Evolutionary conservation across 192 early-diverging fungal genomes (phyloP), one percentile per base, ranked within the genome.

Genomic region (Gonapodya prolifera): DNA sequence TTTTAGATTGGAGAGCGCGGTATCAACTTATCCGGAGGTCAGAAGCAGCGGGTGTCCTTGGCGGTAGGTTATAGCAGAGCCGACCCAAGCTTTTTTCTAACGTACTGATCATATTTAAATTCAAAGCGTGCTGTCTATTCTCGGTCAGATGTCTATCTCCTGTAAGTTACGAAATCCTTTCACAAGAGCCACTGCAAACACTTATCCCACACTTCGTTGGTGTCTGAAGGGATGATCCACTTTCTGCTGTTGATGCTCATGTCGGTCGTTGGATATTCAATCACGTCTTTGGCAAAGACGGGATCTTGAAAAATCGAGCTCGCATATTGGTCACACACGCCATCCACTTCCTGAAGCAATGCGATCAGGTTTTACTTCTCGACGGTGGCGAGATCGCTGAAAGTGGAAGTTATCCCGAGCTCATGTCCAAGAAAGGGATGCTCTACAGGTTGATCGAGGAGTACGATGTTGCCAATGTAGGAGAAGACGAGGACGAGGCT

Each of bases 311-410:
- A 30, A 85, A 86, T 69, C 94, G 95, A 79, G 81, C 91, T 33
- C 89, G 95, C 32, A 80, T 98, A 34, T 87, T 95, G 69, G 94
- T 94, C 31, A 93, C 94, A 2, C 91, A 92, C 77, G 89, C 90
- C 31, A 90, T 98, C 61, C 89, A 91, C 45, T 92, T 92, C 77
- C 75, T 97, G 8, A 85, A 86, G 33, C 85, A 88, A 69, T 82
- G 86, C 0, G 89, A 94, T 70, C 80, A 80, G 0, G 85, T 95
- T 2, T 78, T 94, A 79, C 84, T 94, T 84, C 79, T 99, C 30
- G 84, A 85, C 35, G 87, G 94, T 1, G 96, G 95, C 1, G 36
- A 78, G 1, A 84, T 95, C n/a, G 82, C 79, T 33, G 91, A 94
- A 77, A 83, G 86, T 35, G 96, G 94, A 28, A 79, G 82, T 2